phyloP scores from a whole-genome alignment of 192 early-diverging fungal species.

The Coemansia biformis region DNA sequence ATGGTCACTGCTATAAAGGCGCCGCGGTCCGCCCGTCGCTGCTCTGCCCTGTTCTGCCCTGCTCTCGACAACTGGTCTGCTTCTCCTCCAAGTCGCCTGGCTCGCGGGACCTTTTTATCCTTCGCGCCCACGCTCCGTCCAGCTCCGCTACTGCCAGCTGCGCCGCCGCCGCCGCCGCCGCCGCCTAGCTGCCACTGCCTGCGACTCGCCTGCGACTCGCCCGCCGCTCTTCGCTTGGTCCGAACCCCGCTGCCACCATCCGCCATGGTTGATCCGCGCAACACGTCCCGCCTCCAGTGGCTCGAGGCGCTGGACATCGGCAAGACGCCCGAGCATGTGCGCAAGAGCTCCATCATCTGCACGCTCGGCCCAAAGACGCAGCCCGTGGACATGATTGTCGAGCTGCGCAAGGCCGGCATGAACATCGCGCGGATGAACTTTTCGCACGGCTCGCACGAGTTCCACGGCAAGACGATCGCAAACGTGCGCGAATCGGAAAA shows the following conservation, averaged over 20 bases:
- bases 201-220: no score
- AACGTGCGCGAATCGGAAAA: conserved; percentile 58
- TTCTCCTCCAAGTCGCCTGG: no score
- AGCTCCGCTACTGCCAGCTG: no score
- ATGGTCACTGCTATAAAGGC: no score
- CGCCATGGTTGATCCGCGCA: conserved; percentile 47
- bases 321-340: conserved; percentile 52
- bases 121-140: no score
- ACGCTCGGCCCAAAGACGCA: conserved; percentile 78
- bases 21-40: no score
- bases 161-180: no score
- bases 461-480: conserved; percentile 68
- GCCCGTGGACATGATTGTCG: conserved; percentile 61
- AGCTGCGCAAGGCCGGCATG: conserved; percentile 70
- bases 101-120: no score
- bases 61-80: no score
- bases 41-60: no score
- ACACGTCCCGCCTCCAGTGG: conserved; percentile 69
- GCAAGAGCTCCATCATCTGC: conserved; percentile 80
- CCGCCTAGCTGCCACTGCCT: no score
- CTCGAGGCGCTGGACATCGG: conserved; percentile 61
- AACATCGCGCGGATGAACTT: conserved; percentile 81
- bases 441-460: conserved; percentile 64
- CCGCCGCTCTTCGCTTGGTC: not conserved
- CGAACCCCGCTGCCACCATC: no score